Percentiles rank a stretch among this genome's conserved stretches.
Conservation (phyloP, 495 filamentous ascomycete species). For the Penicillium manginii region DNA sequence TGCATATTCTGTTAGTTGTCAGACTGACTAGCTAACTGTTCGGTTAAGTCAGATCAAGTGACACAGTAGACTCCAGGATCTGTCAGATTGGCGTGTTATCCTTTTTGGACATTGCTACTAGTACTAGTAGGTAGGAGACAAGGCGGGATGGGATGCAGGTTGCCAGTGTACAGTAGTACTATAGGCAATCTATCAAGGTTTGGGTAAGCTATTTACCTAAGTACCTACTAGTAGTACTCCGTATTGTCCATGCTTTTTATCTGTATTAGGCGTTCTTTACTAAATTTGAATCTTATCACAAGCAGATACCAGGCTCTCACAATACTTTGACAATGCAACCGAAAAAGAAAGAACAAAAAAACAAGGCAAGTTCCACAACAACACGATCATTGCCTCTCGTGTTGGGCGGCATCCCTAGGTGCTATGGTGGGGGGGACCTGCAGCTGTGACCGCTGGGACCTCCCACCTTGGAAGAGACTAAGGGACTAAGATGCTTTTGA, state of each 20-base stretch:
- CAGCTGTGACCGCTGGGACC: slow-evolving; percentile 2
- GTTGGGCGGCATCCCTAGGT: background rate
- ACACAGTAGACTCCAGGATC: background rate
- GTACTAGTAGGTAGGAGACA: too few relatives aligned
- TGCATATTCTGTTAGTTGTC: background rate
- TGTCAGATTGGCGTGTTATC: background rate
- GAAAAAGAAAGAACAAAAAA: background rate
- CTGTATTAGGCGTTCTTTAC: too few relatives aligned
- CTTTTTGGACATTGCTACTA: background rate
- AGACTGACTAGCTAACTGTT: background rate
- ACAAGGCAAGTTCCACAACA: background rate
- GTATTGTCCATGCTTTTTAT: too few relatives aligned
- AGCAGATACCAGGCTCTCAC: too few relatives aligned
- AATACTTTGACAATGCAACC: background rate
- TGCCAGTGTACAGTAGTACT: too few relatives aligned
- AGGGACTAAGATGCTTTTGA: slow-evolving; percentile 1
- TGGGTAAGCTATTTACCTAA: too few relatives aligned
- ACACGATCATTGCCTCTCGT: background rate
- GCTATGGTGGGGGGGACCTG: slow-evolving; percentile 2
- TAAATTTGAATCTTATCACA: too few relatives aligned
- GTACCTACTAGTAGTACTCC: too few relatives aligned
- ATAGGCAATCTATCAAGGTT: too few relatives aligned
- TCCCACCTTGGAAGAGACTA: background rate
- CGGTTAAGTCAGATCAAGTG: background rate
- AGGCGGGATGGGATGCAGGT: too few relatives aligned